Evolutionary conservation across 805 yeast genomes (phyloP).

Genomic region (Ascoidea rubescens): DNA sequence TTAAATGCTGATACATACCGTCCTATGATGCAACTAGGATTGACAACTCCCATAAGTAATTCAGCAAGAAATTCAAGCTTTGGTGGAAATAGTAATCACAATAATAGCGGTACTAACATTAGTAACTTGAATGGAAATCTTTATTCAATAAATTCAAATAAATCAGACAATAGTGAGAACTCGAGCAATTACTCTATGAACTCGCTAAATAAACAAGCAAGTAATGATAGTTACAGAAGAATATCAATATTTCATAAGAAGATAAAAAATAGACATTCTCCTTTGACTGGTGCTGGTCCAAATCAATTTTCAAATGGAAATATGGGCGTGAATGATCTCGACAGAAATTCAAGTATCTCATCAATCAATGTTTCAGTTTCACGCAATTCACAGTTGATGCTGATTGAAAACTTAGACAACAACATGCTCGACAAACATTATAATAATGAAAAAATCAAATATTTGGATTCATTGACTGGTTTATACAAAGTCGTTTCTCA

Average conservation of each 20-base stretch:
- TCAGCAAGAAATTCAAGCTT: neutral
- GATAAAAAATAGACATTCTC: neutral
- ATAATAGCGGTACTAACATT: neutral
- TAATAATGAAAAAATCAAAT: slow-evolving; percentile 3
- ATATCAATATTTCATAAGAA: neutral
- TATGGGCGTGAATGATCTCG: neutral
- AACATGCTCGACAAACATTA: no score
- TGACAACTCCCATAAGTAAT: neutral
- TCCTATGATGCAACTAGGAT: neutral
- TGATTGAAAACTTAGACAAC: no score
- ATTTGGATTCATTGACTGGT: slow-evolving; percentile 3
- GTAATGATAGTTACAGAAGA: no score
- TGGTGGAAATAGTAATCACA: neutral
- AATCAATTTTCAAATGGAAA: no score
- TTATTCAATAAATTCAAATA: no score
- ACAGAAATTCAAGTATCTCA: neutral
- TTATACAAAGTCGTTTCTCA: slow-evolving; percentile 5
- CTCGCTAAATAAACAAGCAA: neutral
- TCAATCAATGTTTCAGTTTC: neutral
- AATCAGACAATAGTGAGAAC: neutral
- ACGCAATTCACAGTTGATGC: no score
- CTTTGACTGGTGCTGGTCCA: neutral
- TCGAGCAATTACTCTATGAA: neutral
- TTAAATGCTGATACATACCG: neutral
- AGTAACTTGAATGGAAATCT: no score